Base-by-base conservation (phyloP, 2,329 filamentous ascomycete species). In the Ambrosiella beaveri region DNA sequence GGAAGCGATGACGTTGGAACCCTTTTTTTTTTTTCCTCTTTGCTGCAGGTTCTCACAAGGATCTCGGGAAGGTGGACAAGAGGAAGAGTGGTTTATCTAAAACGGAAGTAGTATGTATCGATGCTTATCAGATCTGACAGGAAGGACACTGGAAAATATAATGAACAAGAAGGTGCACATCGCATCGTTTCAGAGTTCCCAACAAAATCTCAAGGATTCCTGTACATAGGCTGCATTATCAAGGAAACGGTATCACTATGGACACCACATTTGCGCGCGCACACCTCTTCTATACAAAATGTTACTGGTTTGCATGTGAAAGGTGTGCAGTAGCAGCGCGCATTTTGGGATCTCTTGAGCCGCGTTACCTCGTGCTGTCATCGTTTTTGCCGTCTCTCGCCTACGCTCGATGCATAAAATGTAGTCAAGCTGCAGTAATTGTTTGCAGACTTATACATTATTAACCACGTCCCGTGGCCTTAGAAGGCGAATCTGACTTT, bases 141-240 rank as follows among this genome's bases (percentile, higher is more conserved):
- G 3, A 27, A 27, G 27, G 27, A 27, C 27, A 27, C 27, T 27
- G 27, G 5, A 27, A 27, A 27, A 27, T 27, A 27, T 27, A 4
- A 27, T 4, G 3, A 27, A 27, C 27, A 27, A 27, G 27, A 27
- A 27, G 3, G 12, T n/a, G n/a, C 13, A 15, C 37, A 17, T 9
- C 12, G 13, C 36, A 36, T 11, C n/a, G 19, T 13, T 19, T 7
- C 35, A 39, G n/a, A 54, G 8, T 55, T 55, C 53, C 53, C 53
- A 55, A 55, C 53, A 55, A 55, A 55, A 55, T 44, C 8, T 55
- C 44, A 39, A 55, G 40, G 17, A 11, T 44, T 55, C 19, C 53
- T 15, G 38, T n/a, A 55, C 44, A 51, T 55, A 55, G 35, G 15
- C 9, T 55, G 17, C 27, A 41, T 41, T 19, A 54, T 51, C 47